phyloP scores from a whole-genome alignment of 2,329 filamentous ascomycete genomes.

The Lachnellula suecica region DNA sequence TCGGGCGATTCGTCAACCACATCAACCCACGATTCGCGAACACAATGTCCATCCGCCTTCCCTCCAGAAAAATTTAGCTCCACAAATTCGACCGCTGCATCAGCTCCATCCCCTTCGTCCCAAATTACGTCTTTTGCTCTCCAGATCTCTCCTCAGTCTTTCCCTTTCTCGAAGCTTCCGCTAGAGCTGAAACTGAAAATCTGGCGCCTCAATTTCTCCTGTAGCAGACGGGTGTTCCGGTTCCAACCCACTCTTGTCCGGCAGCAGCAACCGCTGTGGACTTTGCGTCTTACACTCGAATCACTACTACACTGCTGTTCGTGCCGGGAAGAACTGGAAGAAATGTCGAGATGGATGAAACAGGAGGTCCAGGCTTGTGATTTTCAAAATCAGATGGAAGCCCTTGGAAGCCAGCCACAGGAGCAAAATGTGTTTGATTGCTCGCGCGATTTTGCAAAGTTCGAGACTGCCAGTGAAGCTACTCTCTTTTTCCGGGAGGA shows the following conservation, averaged over 20 bases:
- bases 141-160: too few species aligned
- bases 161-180: background rate
- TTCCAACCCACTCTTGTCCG: background rate
- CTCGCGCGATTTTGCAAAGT: background rate
- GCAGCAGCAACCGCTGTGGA: background rate
- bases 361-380: background rate
- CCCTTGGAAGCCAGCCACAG: background rate
- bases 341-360: background rate
- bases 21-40: too few species aligned
- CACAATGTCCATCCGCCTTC: too few species aligned
- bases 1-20: too few species aligned
- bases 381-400: background rate
- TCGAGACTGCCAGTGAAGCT: background rate
- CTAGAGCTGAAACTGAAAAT: background rate
- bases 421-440: background rate
- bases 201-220: background rate
- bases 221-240: background rate
- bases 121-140: too few species aligned
- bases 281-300: background rate
- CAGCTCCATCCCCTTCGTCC: too few species aligned
- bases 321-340: background rate
- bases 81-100: too few species aligned
- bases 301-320: background rate
- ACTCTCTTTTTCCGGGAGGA: background rate
- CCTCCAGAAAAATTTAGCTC: too few species aligned